phyloP scores from a whole-genome alignment of 2,329 filamentous ascomycete species.

The Penicillium sp. region DNA sequence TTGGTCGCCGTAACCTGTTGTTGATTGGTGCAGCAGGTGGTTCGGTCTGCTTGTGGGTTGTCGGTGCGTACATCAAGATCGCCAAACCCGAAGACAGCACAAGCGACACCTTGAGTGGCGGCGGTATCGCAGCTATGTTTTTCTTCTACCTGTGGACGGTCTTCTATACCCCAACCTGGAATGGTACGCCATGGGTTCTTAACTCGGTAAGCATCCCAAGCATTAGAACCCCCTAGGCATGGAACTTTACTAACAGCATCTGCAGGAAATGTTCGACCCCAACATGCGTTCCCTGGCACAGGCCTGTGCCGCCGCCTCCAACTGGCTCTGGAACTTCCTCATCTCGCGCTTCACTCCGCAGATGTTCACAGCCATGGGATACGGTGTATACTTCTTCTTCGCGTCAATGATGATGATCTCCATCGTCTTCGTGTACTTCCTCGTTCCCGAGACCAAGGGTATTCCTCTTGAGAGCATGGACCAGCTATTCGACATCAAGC shows the following conservation, averaged over 20 bases:
- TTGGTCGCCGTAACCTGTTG: constrained; percentile 62
- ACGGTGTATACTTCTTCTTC: constrained; percentile 67
- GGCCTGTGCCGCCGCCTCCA: constrained; percentile 56
- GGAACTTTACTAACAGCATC: constrained; percentile 9
- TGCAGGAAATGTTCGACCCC: constrained; percentile 66
- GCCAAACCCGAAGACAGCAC: constrained; percentile 26
- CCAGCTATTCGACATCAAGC: constrained; percentile 51
- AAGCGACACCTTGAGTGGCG: constrained; percentile 26
- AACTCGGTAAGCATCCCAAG: constrained; percentile 49
- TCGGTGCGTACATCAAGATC: constrained; percentile 40
- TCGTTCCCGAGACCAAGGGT: constrained; percentile 64
- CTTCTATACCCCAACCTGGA: constrained; percentile 72
- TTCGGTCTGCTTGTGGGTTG: constrained; percentile 44
- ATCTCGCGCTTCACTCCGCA: constrained; percentile 42
- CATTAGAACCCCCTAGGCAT: neutral
- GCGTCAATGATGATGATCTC: constrained; percentile 59
- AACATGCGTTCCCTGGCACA: constrained; percentile 69
- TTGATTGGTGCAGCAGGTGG: constrained; percentile 63
- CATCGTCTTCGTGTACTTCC: constrained; percentile 58
- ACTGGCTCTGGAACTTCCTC: constrained; percentile 42
- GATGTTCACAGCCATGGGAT: constrained; percentile 47
- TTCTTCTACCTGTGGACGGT: constrained; percentile 76
- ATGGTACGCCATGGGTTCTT: constrained; percentile 73
- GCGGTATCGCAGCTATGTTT: constrained; percentile 49
- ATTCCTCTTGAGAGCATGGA: constrained; percentile 65